Evolutionary conservation across 2,329 filamentous ascomycete genomes (phyloP).

Genomic region (Diplodia sapinea): DNA sequence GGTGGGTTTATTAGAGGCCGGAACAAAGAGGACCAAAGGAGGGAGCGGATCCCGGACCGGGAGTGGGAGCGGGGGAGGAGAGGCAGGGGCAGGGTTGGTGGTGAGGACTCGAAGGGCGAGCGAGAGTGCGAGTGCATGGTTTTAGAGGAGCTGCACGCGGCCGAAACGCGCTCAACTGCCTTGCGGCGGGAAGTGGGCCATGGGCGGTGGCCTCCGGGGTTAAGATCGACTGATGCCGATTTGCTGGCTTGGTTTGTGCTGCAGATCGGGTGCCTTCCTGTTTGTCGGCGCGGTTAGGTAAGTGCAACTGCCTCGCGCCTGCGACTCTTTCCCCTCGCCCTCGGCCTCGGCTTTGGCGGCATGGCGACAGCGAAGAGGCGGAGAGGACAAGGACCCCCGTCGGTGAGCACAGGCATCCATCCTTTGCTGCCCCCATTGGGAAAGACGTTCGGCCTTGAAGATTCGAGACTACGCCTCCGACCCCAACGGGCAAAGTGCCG

Average conservation of each 20-base stretch:
- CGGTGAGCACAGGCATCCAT: background rate
- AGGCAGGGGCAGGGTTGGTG: background rate
- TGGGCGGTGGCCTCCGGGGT: constrained; percentile 8
- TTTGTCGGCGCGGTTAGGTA: background rate
- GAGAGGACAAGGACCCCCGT: background rate
- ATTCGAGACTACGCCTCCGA: background rate
- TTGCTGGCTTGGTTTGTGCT: too few relatives aligned
- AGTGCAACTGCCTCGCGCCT: constrained; percentile 4
- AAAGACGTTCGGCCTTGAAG: background rate
- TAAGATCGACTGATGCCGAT: background rate
- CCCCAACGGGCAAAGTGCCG: background rate
- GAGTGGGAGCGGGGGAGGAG: too few relatives aligned
- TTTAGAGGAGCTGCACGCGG: background rate
- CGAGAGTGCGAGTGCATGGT: background rate
- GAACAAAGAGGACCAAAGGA: background rate
- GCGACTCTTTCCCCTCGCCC: background rate
- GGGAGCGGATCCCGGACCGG: background rate
- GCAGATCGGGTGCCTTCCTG: background rate
- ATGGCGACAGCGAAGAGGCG: background rate
- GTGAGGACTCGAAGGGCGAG: background rate
- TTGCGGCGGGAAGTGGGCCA: background rate
- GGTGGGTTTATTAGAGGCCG: background rate
- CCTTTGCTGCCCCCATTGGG: background rate
- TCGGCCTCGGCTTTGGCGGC: background rate
- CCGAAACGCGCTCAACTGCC: background rate